Percentiles rank a stretch among this genome's conserved stretches.
Evolutionary conservation across 1,284 basidiomycete species (phyloP).

Genomic region (Boletus mariae): DNA sequence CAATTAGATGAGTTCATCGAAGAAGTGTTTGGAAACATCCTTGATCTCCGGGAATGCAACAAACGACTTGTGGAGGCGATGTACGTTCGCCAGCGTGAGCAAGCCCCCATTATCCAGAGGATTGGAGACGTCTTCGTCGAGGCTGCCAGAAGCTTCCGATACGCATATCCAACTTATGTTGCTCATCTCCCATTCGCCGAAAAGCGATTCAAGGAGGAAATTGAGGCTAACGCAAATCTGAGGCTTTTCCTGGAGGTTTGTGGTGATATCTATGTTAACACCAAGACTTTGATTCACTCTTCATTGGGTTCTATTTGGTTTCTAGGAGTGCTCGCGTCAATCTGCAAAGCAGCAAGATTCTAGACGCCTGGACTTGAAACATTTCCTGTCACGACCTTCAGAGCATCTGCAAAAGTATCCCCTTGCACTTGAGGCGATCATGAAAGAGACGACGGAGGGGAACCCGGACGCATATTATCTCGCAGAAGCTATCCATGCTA

Average conservation of each 20-base stretch:
- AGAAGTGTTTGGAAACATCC: constrained; percentile 84
- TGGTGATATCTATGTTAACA: neutral
- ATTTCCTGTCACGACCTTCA: constrained; percentile 82
- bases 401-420: constrained; percentile 92
- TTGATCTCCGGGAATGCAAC: constrained; percentile 81
- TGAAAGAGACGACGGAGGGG: constrained; percentile 70
- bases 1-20: constrained; percentile 80
- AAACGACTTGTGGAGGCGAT: constrained; percentile 79
- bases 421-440: constrained; percentile 81
- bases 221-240: constrained; percentile 80
- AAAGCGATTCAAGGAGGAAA: constrained; percentile 80
- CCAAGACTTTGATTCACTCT: constrained; percentile 7
- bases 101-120: constrained; percentile 76
- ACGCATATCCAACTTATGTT: constrained; percentile 84
- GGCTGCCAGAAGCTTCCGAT: constrained; percentile 84
- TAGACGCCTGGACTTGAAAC: constrained; percentile 80
- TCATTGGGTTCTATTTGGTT: neutral
- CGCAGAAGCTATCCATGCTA: constrained; percentile 68
- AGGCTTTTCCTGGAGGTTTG: constrained; percentile 82
- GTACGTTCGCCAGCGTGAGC: constrained; percentile 85
- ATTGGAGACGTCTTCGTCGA: constrained; percentile 91
- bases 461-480: constrained; percentile 83
- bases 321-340: constrained; percentile 53
- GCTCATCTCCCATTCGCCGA: constrained; percentile 85
- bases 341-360: constrained; percentile 65